Conservation (phyloP, 192 early-diverging fungal species). For the Entophlyctis luteolus region DNA sequence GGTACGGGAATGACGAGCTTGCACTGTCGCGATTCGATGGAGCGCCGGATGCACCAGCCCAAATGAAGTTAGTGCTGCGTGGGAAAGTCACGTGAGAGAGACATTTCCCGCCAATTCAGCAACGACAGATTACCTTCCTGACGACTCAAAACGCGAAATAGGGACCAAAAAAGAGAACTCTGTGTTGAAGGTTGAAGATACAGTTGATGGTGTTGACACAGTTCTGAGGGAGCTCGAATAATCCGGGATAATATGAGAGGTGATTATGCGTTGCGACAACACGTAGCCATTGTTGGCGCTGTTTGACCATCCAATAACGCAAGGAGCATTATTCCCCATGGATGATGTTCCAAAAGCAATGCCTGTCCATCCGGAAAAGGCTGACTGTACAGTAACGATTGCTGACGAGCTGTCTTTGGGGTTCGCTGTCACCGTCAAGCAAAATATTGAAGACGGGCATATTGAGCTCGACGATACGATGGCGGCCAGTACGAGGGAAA, state of each 20-base stretch:
- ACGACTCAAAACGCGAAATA: neutral
- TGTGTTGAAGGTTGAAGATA: neutral
- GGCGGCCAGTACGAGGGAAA: too few species aligned
- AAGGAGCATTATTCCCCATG: conserved; percentile 22
- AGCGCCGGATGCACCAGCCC: neutral
- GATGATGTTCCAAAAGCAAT: conserved; percentile 20
- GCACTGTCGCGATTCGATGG: neutral
- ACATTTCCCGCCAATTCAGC: neutral
- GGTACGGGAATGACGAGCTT: neutral
- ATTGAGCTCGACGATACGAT: too few species aligned
- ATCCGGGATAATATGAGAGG: neutral
- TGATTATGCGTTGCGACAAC: neutral
- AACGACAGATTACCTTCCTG: neutral
- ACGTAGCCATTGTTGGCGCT: conserved; percentile 7
- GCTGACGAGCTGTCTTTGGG: neutral
- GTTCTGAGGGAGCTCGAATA: neutral
- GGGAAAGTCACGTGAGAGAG: neutral
- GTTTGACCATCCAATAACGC: conserved; percentile 25
- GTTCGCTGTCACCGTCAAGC: neutral
- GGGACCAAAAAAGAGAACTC: neutral
- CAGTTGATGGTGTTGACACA: neutral
- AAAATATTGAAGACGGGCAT: neutral
- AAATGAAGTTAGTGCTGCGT: neutral
- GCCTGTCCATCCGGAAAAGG: conserved; percentile 30
- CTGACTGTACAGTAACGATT: conserved; percentile 24